Conservation (phyloP, 2,329 filamentous ascomycete genomes). For the Zalaria sp. region DNA sequence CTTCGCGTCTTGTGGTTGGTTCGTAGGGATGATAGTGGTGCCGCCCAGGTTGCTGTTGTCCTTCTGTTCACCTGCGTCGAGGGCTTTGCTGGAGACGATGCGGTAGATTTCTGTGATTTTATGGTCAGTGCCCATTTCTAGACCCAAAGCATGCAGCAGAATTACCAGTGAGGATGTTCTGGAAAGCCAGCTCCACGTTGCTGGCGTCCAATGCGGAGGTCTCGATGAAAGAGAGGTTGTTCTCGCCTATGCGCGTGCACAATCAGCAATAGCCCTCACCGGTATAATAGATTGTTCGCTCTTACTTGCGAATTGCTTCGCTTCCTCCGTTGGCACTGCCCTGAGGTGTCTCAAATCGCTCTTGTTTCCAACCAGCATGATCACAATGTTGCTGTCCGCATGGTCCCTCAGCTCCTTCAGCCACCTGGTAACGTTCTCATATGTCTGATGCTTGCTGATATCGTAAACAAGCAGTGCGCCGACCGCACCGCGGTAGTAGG, state of each 20-base stretch:
- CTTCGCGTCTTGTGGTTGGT: background rate
- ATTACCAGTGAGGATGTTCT: conserved; percentile 96
- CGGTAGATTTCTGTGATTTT: conserved; percentile 77
- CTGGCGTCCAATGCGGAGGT: conserved; percentile 96
- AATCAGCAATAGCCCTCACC: background rate
- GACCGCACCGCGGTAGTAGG: conserved; percentile 96
- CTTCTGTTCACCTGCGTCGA: conserved; percentile 69
- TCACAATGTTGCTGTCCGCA: conserved; percentile 97
- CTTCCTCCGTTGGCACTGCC: conserved; percentile 93
- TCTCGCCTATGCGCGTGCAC: conserved; percentile 53
- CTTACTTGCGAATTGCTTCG: conserved; percentile 91
- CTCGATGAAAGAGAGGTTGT: conserved; percentile 98
- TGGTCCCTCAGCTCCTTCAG: conserved; percentile 97
- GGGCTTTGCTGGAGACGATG: conserved; percentile 90
- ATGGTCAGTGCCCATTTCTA: background rate
- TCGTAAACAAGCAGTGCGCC: conserved; percentile 97
- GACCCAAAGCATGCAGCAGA: conserved; percentile 4
- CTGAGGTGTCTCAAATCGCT: conserved; percentile 98
- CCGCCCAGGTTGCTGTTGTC: conserved; percentile 60
- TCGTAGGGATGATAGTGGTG: conserved; percentile 44
- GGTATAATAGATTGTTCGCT: conserved; percentile 7
- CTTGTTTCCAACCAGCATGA: conserved; percentile 99
- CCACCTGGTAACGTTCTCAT: conserved; percentile 98
- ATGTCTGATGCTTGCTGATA: conserved; percentile 99
- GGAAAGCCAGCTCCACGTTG: conserved; percentile 98